Evolutionary conservation across 2,329 filamentous ascomycete genomes (phyloP), one percentile per base, ranked within the genome.

Genomic region (Epichloe coenophiala): DNA sequence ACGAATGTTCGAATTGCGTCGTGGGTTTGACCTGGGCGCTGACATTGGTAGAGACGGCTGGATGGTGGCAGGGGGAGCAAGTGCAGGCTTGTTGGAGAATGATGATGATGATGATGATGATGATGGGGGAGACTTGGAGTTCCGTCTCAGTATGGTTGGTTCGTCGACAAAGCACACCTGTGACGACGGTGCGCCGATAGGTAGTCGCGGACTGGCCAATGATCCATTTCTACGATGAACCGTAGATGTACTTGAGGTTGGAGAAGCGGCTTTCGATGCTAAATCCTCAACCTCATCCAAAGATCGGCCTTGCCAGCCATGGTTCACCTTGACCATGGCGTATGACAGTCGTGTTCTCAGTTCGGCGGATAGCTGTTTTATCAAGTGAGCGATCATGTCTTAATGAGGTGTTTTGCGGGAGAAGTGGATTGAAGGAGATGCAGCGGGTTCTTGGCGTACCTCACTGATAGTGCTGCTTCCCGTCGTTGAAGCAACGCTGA

Each of bases 301-400:
- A 17, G 81, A 81, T 55, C 84, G 81, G 47, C 83, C 77, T 67
- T 95, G 86, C 84, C 89, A 93, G 52, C 88, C 88, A 62, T 94
- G 83, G 63, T 88, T 88, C 40, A 96, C 86, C 67, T 95, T 96
- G 63, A 94, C 78, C 78, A 95, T 93, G 56, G 91, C 91, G 66
- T 96, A 96, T 6, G 88, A 88, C 31, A 97, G 76, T 59, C 88
- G 85, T 47, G 88, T 83, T 62, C 84, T 85, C 48, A 97, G 76
- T 62, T 91, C 86, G 50, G 83, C 79, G 40, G 87, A 88, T 49
- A 88, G 71, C 85, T 89, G 63, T 63, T 2, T 17, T 17, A 40
- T 36, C 45, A 42, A 19, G 54, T 57, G 53, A 59, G 54, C 58
- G 55, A 56, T 53, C 4, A 15, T 37, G 17, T 15, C 15, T 13